Evolutionary conservation across 2,329 filamentous ascomycete species (phyloP).

Genomic region (Aspergillus felis): DNA sequence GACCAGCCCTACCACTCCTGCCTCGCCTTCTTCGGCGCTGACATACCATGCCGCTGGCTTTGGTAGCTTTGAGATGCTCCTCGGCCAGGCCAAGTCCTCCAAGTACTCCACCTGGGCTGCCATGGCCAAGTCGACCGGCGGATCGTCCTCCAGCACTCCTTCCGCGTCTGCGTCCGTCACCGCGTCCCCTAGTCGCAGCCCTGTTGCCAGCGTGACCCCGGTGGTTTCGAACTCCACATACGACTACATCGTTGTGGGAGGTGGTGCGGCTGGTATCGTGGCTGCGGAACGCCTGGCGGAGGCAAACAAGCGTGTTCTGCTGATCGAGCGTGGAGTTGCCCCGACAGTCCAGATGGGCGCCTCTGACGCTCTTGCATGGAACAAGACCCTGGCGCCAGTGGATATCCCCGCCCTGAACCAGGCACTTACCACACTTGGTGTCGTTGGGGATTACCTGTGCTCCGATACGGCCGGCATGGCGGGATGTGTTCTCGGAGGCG

Average conservation of each 20-base stretch:
- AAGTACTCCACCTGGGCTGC: conserved; percentile 15
- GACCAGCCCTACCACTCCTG: conserved; percentile 11
- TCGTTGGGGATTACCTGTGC: conserved; percentile 17
- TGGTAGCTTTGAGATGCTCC: conserved; percentile 13
- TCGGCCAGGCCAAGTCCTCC: conserved; percentile 12
- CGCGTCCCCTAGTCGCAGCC: conserved; percentile 4
- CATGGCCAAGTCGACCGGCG: conserved; percentile 7
- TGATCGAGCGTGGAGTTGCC: conserved; percentile 17
- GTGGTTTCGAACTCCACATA: conserved; percentile 15
- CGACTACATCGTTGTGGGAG: conserved; percentile 21
- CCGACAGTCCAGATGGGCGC: conserved; percentile 11
- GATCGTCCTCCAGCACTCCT: conserved; percentile 1
- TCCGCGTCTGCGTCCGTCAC: conserved; percentile 4
- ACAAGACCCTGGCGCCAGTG: conserved; percentile 12
- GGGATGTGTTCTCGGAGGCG: conserved; percentile 18
- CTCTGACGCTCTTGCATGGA: conserved; percentile 16
- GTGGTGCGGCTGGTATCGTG: conserved; percentile 18
- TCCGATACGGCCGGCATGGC: conserved; percentile 16
- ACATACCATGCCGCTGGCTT: conserved; percentile 15
- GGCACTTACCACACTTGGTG: conserved; percentile 8
- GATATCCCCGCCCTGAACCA: conserved; percentile 17
- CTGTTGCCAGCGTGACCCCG: conserved; percentile 8
- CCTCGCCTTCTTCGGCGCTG: conserved; percentile 8
- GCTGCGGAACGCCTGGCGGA: conserved; percentile 15
- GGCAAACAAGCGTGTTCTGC: conserved; percentile 16